These are phyloP conservation scores for Penicillium tannophilum DNA, from an alignment of 495 filamentous ascomycete species.

Conservation along the genomic window DNA sequence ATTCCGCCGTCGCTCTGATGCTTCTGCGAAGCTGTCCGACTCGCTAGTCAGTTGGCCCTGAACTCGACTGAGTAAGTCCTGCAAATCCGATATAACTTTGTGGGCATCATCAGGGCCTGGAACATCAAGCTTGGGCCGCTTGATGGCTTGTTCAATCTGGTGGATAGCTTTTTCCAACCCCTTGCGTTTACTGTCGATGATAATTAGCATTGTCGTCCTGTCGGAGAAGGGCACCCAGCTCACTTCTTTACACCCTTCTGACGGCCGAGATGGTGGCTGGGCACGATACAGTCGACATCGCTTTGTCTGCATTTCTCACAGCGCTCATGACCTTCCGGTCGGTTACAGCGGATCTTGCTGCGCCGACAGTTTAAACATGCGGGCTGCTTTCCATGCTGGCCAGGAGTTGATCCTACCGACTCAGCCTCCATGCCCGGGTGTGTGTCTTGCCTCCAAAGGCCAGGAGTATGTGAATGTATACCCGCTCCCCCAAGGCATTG, in stretches of 20 bases:
- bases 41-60: slow-evolving; percentile 38
- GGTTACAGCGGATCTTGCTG: slow-evolving; percentile 69
- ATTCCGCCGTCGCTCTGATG: slow-evolving; percentile 27
- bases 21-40: slow-evolving; percentile 31
- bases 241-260: slow-evolving; percentile 78
- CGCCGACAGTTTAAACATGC: slow-evolving; percentile 69
- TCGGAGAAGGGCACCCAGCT: slow-evolving; percentile 19
- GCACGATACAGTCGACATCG: slow-evolving; percentile 62
- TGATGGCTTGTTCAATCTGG: slow-evolving; percentile 72
- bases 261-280: slow-evolving; percentile 68
- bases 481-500: not conserved
- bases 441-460: slow-evolving; percentile 1
- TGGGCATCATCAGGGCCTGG: slow-evolving; percentile 50
- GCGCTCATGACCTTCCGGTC: slow-evolving; percentile 46
- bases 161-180: slow-evolving; percentile 73
- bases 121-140: slow-evolving; percentile 55
- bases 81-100: slow-evolving; percentile 57
- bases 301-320: slow-evolving; percentile 66
- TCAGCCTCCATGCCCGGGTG: slow-evolving; percentile 19
- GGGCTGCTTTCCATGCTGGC: slow-evolving; percentile 48
- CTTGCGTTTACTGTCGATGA: slow-evolving; percentile 61
- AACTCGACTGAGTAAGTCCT: slow-evolving; percentile 54
- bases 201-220: slow-evolving; percentile 8
- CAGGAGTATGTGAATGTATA: slow-evolving; percentile 2
- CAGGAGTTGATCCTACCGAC: not conserved